These are phyloP conservation scores for Lenzites betulinus DNA, from an alignment of 768 basidiomycete genomes.

Conservation along the genomic window DNA sequence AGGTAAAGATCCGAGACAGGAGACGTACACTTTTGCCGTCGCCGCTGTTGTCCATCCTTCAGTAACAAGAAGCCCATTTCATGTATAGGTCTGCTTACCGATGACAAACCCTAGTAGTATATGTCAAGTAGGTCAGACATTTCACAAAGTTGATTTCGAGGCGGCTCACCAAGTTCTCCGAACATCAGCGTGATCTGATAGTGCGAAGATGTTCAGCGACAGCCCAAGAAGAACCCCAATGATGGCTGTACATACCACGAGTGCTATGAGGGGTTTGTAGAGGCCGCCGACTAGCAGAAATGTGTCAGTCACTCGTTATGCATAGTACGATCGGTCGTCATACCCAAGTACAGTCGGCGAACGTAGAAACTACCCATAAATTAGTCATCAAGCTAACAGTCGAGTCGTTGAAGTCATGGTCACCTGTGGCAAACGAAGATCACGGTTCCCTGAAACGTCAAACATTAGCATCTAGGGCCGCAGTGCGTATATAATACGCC, in stretches of 20 bases:
- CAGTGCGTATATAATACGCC: neutral
- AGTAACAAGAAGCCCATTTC: too few relatives aligned
- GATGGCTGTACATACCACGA: neutral
- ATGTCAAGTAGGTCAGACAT: too few relatives aligned
- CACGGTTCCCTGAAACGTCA: neutral
- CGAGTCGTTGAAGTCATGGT: too few relatives aligned
- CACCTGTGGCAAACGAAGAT: constrained; percentile 8
- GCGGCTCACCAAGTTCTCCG: constrained; percentile 2
- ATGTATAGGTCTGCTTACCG: neutral
- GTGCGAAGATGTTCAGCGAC: too few relatives aligned
- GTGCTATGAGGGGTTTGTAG: neutral
- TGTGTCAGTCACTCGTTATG: neutral
- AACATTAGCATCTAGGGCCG: neutral
- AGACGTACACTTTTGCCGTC: neutral
- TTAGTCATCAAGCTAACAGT: neutral
- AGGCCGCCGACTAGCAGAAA: constrained; percentile 2
- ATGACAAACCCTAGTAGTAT: neutral
- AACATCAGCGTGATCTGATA: neutral
- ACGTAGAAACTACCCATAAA: constrained; percentile 1
- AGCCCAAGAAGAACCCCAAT: too few relatives aligned
- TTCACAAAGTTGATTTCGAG: neutral
- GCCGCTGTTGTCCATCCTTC: neutral
- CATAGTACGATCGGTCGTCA: neutral
- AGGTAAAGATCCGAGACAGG: too few relatives aligned
- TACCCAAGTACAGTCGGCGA: constrained; percentile 7